Evolutionary conservation across 345 rosid species (phyloP), one percentile per base, ranked within the genome.

Genomic region (Rubroshorea leprosula): DNA sequence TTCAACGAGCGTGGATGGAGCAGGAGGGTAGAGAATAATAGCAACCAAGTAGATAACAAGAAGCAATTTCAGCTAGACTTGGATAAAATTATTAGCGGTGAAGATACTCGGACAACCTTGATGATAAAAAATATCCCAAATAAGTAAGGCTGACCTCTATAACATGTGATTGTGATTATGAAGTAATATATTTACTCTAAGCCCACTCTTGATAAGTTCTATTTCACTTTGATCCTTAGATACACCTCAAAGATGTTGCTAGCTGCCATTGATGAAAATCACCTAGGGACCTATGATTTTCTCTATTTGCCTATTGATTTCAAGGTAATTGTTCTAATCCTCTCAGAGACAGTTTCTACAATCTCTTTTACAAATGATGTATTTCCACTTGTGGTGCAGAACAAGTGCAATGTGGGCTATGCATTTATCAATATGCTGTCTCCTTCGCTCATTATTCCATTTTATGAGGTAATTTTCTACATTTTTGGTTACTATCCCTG

Each of bases 41-140:
- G 57, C 41, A 74, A 55, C 65, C 90, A 78, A 50, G 71, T 73
- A 38, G 84, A 78, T 53, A 75, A 66, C 80, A 85, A 78, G 82
- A 83, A 76, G 63, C 76, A 71, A 56, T 85, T 81, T 80, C 94
- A 83, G 71, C 89, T 90, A 44, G 93, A 90, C 68, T 73, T 87
- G 77, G 94, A 85, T 25, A 87, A 72, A 72, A 87, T 90, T 17
- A 75, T 75, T 57, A 73, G 38, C 26, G 86, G 90, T 22, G 90
- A 80, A 69, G 91, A 92, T 76, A 69, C 67, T 23, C 77, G 98
- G 67, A 92, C 97, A 35, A 92, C 97, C 25, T 73, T 92, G 65
- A 84, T 93, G 91, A 89, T 93, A 19, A 93, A 89, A 67, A 89
- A 93, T 72, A 89, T 93, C 66, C 97, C 99, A 46, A 89, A 93